Evolutionary conservation across 139 green algal genomes (phyloP).

Genomic region (Coelastrella sp.): DNA sequence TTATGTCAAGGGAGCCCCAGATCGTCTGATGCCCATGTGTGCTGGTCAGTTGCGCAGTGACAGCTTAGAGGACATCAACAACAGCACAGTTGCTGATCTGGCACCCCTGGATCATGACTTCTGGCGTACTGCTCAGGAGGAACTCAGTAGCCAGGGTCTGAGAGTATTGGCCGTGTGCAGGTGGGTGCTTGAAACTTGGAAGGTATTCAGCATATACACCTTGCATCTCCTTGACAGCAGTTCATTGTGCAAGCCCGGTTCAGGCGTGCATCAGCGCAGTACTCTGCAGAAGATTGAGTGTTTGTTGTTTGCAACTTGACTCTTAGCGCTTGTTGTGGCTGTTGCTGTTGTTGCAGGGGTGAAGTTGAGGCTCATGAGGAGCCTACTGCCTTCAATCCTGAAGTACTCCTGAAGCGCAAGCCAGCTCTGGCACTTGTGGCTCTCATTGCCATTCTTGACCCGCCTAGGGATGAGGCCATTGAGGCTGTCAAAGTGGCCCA

Average conservation of each 20-base stretch:
- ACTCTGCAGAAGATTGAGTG: too few species aligned
- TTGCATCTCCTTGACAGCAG: too few species aligned
- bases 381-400: not conserved
- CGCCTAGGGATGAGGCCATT: constrained; percentile 58
- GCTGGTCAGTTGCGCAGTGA: constrained; percentile 9
- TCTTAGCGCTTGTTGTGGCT: too few species aligned
- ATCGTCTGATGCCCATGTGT: constrained; percentile 55
- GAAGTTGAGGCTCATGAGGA: constrained; percentile 20
- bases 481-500: constrained; percentile 55
- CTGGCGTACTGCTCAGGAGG: constrained; percentile 47
- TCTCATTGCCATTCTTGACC: constrained; percentile 58
- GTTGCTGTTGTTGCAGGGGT: constrained; percentile 15
- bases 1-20: constrained; percentile 57
- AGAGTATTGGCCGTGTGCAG: constrained; percentile 54
- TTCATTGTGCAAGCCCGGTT: too few species aligned
- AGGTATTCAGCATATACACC: not conserved
- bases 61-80: not conserved
- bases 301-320: too few species aligned
- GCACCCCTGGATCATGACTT: constrained; percentile 43
- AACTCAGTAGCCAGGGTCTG: constrained; percentile 54
- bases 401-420: constrained; percentile 18
- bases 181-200: not conserved
- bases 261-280: too few species aligned
- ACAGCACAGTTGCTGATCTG: not conserved
- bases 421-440: constrained; percentile 42